Conservation (phyloP, 192 early-diverging fungal species). For the Anaeromyces robustus region DNA sequence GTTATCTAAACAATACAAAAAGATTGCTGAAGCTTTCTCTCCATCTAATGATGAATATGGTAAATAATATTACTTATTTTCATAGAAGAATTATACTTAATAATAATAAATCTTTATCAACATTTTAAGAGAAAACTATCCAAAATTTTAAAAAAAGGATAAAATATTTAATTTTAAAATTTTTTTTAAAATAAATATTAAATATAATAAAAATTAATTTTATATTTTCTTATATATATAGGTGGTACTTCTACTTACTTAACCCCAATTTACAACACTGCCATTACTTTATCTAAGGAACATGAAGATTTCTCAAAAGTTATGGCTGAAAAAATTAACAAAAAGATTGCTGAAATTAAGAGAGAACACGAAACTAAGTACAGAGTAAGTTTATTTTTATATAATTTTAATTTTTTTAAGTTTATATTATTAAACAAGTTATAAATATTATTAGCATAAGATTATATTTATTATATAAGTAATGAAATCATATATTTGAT, state of each 20-base stretch:
- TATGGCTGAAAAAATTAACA: background rate
- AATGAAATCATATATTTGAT: too few relatives aligned
- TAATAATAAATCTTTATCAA: too few relatives aligned
- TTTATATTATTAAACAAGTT: too few relatives aligned
- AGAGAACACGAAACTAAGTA: background rate
- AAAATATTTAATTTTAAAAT: too few relatives aligned
- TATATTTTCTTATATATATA: background rate
- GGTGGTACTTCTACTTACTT: background rate
- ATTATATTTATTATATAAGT: too few relatives aligned
- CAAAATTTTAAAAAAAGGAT: too few relatives aligned
- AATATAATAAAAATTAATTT: too few relatives aligned
- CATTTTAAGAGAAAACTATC: too few relatives aligned
- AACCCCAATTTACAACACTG: background rate
- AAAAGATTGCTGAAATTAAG: background rate
- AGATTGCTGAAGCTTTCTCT: background rate
- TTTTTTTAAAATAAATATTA: too few relatives aligned
- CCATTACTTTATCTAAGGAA: background rate
- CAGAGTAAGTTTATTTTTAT: background rate
- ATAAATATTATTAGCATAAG: too few relatives aligned
- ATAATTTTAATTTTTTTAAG: too few relatives aligned
- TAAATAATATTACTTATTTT: background rate
- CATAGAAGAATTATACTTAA: too few relatives aligned
- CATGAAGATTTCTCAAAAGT: background rate
- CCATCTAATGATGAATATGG: background rate
- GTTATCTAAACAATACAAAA: background rate